Evolutionary conservation across 495 filamentous ascomycete species (phyloP).

Genomic region (Corynascus novoguineensis): DNA sequence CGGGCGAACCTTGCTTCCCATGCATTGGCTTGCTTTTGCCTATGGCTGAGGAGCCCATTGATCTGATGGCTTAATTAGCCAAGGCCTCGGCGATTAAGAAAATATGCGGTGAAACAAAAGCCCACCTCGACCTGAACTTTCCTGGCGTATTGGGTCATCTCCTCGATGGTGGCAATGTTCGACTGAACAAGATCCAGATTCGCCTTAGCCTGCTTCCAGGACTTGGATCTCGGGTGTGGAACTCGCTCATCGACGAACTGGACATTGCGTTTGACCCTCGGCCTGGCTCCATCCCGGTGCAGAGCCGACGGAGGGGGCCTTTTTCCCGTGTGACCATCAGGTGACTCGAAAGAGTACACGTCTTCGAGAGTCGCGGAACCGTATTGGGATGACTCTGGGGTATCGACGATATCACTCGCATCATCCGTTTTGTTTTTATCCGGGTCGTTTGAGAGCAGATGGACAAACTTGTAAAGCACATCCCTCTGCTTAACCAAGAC

Average conservation of each 20-base stretch:
- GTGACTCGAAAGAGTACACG: background rate
- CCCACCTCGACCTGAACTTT: constrained; percentile 6
- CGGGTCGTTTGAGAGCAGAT: background rate
- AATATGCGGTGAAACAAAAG: background rate
- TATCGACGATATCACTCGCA: background rate
- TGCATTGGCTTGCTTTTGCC: constrained; percentile 7
- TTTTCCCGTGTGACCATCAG: background rate
- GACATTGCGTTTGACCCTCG: background rate
- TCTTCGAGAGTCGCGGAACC: background rate
- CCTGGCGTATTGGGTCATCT: constrained; percentile 2
- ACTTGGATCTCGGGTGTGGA: background rate
- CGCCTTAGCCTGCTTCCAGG: background rate
- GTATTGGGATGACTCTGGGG: background rate
- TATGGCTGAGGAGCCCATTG: constrained; percentile 1
- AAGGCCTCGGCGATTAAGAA: background rate
- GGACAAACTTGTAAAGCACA: background rate
- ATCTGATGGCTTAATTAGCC: background rate
- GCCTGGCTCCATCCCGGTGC: background rate
- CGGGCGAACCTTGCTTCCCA: constrained; percentile 12
- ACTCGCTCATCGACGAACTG: background rate
- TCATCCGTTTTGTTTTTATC: background rate
- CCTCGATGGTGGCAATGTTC: background rate
- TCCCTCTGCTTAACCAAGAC: background rate
- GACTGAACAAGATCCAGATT: background rate
- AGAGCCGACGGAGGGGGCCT: background rate